Evolutionary conservation across 2,329 filamentous ascomycete genomes (phyloP), one percentile per base, ranked within the genome.

Genomic region (Chaetomium olivaceum): DNA sequence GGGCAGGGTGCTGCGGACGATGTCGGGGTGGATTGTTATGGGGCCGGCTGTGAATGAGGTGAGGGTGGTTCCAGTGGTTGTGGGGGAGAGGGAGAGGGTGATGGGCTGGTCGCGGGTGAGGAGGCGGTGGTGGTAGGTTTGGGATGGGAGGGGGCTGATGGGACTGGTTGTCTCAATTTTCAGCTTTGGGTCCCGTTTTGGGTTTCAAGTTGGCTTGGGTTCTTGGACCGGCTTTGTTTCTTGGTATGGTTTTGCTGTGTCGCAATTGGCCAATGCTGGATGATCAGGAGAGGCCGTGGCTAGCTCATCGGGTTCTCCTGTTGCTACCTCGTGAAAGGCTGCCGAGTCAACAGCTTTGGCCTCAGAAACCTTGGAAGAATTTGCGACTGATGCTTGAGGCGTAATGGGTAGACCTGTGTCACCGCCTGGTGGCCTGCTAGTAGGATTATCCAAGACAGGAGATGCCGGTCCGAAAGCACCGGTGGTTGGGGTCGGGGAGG

Each of bases 11-110:
- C n/a, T 23, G 19, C 29, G 48, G 54, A 58, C 54, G 51, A 64
- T 36, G 4, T 65, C 54, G 1, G 63, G 58, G 58, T 62, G 33
- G 56, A 68, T 57, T 1, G 65, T 67, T 2, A 66, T 57, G 1
- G 16, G 57, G 27, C 27, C 27, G 27, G 27, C 27, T 29, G 27
- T 29, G 27, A 29, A 29, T 29, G 27, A 29, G 27, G 27, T 29
- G 6, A 29, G 27, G 27, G 27, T 6, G 27, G 27, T 29, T 3
- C 27, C 27, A 29, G 27, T 29, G 27, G 27, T 6, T 29, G 27
- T 29, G 27, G 27, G 27, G 27, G 27, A 29, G 27, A 29, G 27
- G 27, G 27, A 29, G 27, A 29, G 27, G 27, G 27, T 29, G 27
- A 29, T 29, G 27, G 27, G 27, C 27, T 29, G 27, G 27, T 29